phyloP scores from a whole-genome alignment of 805 yeast genomes.

The Saturnispora silvae region DNA sequence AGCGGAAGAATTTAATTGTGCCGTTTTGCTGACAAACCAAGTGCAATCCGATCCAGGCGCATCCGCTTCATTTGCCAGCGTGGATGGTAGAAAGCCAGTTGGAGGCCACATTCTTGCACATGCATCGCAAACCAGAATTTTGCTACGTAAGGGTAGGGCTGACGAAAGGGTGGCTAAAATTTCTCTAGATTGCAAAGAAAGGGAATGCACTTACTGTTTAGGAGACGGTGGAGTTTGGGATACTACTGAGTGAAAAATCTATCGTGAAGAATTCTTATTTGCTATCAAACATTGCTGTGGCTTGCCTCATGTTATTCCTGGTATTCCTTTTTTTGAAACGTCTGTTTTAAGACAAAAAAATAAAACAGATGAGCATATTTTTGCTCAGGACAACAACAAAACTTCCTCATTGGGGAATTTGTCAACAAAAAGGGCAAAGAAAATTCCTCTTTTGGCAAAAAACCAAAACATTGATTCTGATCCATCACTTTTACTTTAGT shows the following conservation, averaged over 20 bases:
- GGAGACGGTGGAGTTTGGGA: conserved; percentile 32
- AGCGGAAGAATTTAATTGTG: conserved; percentile 71
- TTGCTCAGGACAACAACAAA: too few species aligned
- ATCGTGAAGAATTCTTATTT: too few species aligned
- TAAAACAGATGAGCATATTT: background rate
- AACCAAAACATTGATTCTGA: conserved; percentile 7
- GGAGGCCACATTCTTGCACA: conserved; percentile 80
- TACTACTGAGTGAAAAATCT: conserved; percentile 29
- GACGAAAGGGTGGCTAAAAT: conserved; percentile 74
- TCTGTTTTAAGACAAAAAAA: background rate
- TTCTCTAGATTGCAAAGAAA: conserved; percentile 74
- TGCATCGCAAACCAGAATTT: conserved; percentile 67
- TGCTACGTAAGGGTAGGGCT: conserved; percentile 64
- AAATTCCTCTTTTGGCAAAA: conserved; percentile 3
- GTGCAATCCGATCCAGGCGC: conserved; percentile 84
- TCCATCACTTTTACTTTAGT: conserved; percentile 5
- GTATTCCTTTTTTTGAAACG: background rate
- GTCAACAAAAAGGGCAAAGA: conserved; percentile 8
- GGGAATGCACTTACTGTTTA: conserved; percentile 65
- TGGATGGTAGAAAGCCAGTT: conserved; percentile 76
- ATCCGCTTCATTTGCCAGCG: conserved; percentile 64
- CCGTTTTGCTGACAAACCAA: conserved; percentile 66
- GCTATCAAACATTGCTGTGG: background rate
- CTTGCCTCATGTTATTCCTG: too few species aligned
- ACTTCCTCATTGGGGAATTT: conserved; percentile 7